These are phyloP conservation scores for Pestalotiopsis fici DNA, from an alignment of 2,329 filamentous ascomycete genomes.

Conservation along the genomic window DNA sequence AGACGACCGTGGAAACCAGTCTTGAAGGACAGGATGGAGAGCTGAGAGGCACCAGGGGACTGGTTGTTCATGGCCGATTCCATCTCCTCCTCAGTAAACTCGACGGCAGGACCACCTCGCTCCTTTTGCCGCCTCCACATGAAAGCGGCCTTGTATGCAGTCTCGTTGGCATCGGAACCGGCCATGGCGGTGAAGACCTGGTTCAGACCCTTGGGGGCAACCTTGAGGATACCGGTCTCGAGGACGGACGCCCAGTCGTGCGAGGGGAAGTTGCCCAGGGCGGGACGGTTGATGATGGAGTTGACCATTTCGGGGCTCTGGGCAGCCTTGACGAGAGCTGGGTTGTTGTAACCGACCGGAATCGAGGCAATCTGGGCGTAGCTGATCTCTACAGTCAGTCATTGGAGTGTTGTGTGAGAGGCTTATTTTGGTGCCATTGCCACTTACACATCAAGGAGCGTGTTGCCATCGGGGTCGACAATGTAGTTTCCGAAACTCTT, in stretches of 20 bases:
- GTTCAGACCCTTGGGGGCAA: conserved; percentile 79
- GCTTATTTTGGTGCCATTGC: conserved; percentile 22
- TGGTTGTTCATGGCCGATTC: conserved; percentile 78
- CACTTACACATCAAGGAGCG: conserved; percentile 70
- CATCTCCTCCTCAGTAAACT: conserved; percentile 80
- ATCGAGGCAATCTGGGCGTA: conserved; percentile 94
- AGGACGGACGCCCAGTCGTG: conserved; percentile 81
- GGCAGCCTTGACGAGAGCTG: conserved; percentile 68
- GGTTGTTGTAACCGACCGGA: conserved; percentile 91
- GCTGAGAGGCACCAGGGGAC: conserved; percentile 71
- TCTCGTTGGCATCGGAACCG: conserved; percentile 91
- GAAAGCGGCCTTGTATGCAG: conserved; percentile 93
- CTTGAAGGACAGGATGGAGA: conserved; percentile 89
- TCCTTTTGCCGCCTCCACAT: conserved; percentile 85
- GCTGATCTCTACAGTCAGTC: conserved; percentile 37
- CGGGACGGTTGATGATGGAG: conserved; percentile 84
- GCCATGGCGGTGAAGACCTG: conserved; percentile 91
- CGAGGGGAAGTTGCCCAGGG: conserved; percentile 87
- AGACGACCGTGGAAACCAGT: conserved; percentile 88
- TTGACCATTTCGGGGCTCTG: conserved; percentile 77
- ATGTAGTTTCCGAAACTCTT: conserved; percentile 82
- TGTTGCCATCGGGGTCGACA: conserved; percentile 70
- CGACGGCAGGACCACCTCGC: conserved; percentile 74
- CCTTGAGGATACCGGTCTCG: conserved; percentile 76
- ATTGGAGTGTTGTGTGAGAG: not conserved